Base-by-base conservation (phyloP, 2,329 filamentous ascomycete genomes). In the Colletotrichum theobromicola region DNA sequence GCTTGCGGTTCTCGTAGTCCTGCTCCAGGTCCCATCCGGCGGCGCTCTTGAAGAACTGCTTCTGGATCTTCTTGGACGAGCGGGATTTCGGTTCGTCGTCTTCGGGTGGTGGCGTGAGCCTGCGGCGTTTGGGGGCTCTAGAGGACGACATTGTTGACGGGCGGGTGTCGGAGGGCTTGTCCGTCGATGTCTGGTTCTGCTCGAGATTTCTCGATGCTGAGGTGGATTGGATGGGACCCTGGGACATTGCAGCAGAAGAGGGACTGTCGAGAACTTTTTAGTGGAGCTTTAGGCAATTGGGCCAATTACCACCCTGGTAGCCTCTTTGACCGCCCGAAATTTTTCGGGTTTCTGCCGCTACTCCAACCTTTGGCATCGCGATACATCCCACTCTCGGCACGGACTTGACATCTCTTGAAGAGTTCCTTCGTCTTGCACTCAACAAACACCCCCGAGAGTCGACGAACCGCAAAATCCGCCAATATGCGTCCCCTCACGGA, bases 1-100 rank as follows among this genome's bases (percentile, higher is more conserved):
- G 90, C 61, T 94, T 92, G 78, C 92, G 92, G 75, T 90, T 90
- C 84, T 98, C 95, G 87, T 98, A 98, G 83, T 95, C 93, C 81
- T 98, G 94, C 86, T 98, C 97, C 63, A 98, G 89, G 80, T 98
- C 92, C 95, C 96, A 98, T 84, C 92, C 93, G 74, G 94, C 89
- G 7, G 94, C 95, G 80, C 91, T 93, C 79, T 91, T 91, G 85
- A 94, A 90, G 83, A 96, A 95, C 68, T 90, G 89, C 78, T 90
- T 90, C 72, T 91, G 88, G n/a, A 87, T 83, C 68, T 85, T 87
- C 74, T 80, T 83, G 5, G 81, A 82, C 8, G 80, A 79, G 61
- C 67, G 75, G 60, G 66, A 68, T 32, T 79, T 74, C 34, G 76
- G 77, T 15, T 80, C 79, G 60, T 88, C 87, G 58, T 87, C 88